Percentiles rank a stretch among this genome's conserved stretches.
Conservation (phyloP, 495 filamentous ascomycete genomes). For the Trypethelium eluteriae region DNA sequence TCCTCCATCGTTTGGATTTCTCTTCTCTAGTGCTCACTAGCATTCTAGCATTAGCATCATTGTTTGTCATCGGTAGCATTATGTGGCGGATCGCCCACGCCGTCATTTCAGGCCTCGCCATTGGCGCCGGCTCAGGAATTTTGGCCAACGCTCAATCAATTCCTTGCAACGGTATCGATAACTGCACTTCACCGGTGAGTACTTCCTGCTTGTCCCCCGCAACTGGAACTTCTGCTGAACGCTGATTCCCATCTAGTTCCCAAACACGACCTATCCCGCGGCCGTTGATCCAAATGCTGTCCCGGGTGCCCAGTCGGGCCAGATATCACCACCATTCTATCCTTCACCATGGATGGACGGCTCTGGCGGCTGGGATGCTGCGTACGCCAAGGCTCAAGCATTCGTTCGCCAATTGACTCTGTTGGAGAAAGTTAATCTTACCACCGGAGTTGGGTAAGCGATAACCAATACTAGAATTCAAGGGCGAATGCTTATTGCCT, state of each 20-base stretch:
- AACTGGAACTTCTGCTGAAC: neutral
- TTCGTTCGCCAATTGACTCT: slow-evolving; percentile 81
- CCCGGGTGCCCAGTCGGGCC: slow-evolving; percentile 21
- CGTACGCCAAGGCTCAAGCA: slow-evolving; percentile 64
- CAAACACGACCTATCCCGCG: slow-evolving; percentile 22
- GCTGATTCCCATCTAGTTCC: slow-evolving; percentile 13
- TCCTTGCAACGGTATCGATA: slow-evolving; percentile 7
- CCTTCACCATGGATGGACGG: slow-evolving; percentile 77
- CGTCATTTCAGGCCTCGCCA: slow-evolving; percentile 3
- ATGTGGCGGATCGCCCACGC: slow-evolving; percentile 9
- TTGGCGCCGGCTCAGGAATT: neutral
- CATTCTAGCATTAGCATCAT: slow-evolving; percentile 7
- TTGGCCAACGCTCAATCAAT: slow-evolving; percentile 6
- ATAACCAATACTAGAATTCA: neutral
- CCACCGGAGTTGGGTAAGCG: slow-evolving; percentile 70
- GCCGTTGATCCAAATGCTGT: slow-evolving; percentile 23
- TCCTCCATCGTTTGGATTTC: slow-evolving; percentile 6
- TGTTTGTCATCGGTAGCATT: slow-evolving; percentile 6
- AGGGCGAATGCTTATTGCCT: neutral
- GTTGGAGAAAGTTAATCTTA: slow-evolving; percentile 86
- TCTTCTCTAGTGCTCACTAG: neutral
- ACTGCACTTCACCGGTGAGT: slow-evolving; percentile 7
- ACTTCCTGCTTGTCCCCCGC: neutral
- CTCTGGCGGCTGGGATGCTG: slow-evolving; percentile 66
- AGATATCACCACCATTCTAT: slow-evolving; percentile 57